phyloP scores from a whole-genome alignment of 345 rosid genomes.

The Noccaea caerulescens region DNA sequence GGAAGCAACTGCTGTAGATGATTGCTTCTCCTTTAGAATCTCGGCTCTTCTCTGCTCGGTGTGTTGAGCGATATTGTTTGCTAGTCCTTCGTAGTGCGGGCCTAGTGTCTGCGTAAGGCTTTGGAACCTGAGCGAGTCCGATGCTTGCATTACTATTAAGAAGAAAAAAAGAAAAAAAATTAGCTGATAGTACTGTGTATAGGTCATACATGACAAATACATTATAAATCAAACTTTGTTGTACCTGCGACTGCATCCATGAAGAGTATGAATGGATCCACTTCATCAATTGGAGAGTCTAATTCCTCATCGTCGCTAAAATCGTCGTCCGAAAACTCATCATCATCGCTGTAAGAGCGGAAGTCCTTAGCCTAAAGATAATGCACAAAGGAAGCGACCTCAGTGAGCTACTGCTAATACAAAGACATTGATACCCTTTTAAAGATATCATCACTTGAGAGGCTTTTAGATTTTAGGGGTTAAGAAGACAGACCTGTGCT shows the following conservation, averaged over 20 bases:
- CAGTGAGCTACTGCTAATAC: conserved; percentile 22
- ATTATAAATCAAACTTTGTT: neutral
- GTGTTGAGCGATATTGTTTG: conserved; percentile 87
- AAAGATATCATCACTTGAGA: conserved; percentile 1
- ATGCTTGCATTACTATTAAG: conserved; percentile 69
- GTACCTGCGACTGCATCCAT: conserved; percentile 88
- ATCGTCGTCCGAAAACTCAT: conserved; percentile 82
- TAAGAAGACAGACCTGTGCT: conserved; percentile 65
- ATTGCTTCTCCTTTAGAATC: conserved; percentile 84
- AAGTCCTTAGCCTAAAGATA: conserved; percentile 73
- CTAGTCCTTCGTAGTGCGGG: conserved; percentile 83
- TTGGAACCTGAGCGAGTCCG: conserved; percentile 73
- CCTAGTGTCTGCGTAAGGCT: conserved; percentile 81
- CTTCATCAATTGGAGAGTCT: conserved; percentile 94
- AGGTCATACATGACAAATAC: neutral
- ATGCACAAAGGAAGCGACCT: neutral
- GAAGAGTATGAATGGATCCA: conserved; percentile 94
- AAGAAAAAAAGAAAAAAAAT: neutral
- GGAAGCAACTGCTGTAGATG: conserved; percentile 42
- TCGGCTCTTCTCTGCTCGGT: conserved; percentile 88
- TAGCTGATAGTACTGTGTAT: neutral
- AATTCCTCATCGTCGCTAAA: conserved; percentile 92
- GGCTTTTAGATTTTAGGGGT: neutral
- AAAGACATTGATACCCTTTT: conserved; percentile 6
- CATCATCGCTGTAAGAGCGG: conserved; percentile 63